phyloP scores from a whole-genome alignment of 2,329 filamentous ascomycete species.

The Ploettnerulaceae sp. region DNA sequence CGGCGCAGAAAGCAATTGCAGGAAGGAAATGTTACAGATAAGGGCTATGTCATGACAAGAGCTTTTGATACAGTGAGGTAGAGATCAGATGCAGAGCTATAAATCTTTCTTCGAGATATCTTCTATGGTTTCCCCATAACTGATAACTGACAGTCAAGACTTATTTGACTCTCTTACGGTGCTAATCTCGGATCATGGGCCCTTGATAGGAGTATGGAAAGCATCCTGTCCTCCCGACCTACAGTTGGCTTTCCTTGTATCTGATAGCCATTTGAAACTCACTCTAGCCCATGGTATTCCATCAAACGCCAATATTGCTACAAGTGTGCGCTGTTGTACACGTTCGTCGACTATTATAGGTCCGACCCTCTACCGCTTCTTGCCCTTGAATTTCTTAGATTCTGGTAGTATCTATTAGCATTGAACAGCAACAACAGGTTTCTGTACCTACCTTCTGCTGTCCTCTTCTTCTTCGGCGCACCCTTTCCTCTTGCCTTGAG shows the following conservation, averaged over 20 bases:
- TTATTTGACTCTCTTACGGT: too few relatives aligned
- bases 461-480: constrained; percentile 83
- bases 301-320: constrained; percentile 31
- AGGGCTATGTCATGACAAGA: too few relatives aligned
- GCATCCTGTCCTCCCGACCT: neutral
- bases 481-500: constrained; percentile 79
- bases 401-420: constrained; percentile 30
- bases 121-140: too few relatives aligned
- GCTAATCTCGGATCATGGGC: too few relatives aligned
- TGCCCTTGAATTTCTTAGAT: constrained; percentile 42
- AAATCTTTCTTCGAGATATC: too few relatives aligned
- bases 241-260: constrained; percentile 10
- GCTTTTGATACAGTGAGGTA: too few relatives aligned
- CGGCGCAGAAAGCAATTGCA: too few relatives aligned
- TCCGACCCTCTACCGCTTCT: constrained; percentile 38
- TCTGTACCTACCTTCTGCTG: constrained; percentile 36
- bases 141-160: too few relatives aligned
- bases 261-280: constrained; percentile 10
- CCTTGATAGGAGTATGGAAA: too few relatives aligned
- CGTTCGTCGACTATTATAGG: constrained; percentile 11
- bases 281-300: constrained; percentile 14
- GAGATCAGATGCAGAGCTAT: too few relatives aligned
- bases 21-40: too few relatives aligned
- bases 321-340: constrained; percentile 28
- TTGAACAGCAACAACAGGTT: neutral